Percentiles rank a stretch among this genome's conserved stretches.
Evolutionary conservation across 352 stramenopile species (phyloP).

Genomic region (Globisporangium apiculatum): DNA sequence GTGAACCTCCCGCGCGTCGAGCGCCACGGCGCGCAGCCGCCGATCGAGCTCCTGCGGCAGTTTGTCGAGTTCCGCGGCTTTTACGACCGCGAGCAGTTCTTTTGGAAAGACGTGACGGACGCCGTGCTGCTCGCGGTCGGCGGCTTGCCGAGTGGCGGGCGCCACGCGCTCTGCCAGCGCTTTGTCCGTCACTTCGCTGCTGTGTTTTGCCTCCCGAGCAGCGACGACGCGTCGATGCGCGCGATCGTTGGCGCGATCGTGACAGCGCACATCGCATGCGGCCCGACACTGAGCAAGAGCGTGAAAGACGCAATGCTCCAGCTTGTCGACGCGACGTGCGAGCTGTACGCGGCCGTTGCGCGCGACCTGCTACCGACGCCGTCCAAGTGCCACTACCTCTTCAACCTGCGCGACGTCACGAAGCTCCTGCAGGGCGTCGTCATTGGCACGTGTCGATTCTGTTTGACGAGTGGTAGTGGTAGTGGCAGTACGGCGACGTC

Average conservation of each 20-base stretch:
- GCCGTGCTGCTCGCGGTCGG: constrained; percentile 59
- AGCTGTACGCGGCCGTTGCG: constrained; percentile 51
- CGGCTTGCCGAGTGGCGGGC: constrained; percentile 48
- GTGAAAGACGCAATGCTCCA: constrained; percentile 44
- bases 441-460: constrained; percentile 25
- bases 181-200: constrained; percentile 66
- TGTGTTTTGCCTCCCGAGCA: constrained; percentile 66
- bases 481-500: constrained; percentile 8
- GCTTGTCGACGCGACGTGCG: constrained; percentile 54
- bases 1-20: constrained; percentile 88
- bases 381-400: constrained; percentile 79
- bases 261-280: constrained; percentile 28
- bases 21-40: constrained; percentile 59
- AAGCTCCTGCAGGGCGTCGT: constrained; percentile 85
- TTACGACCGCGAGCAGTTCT: constrained; percentile 81
- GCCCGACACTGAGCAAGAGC: constrained; percentile 27
- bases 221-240: constrained; percentile 71
- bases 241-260: constrained; percentile 89
- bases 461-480: not conserved
- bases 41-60: constrained; percentile 72
- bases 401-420: constrained; percentile 74
- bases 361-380: constrained; percentile 62
- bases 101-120: constrained; percentile 73
- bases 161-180: constrained; percentile 43
- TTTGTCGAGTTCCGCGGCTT: constrained; percentile 62